Evolutionary conservation across 352 stramenopile species (phyloP), one percentile per base, ranked within the genome.

Genomic region (Globisporangium apiculatum): DNA sequence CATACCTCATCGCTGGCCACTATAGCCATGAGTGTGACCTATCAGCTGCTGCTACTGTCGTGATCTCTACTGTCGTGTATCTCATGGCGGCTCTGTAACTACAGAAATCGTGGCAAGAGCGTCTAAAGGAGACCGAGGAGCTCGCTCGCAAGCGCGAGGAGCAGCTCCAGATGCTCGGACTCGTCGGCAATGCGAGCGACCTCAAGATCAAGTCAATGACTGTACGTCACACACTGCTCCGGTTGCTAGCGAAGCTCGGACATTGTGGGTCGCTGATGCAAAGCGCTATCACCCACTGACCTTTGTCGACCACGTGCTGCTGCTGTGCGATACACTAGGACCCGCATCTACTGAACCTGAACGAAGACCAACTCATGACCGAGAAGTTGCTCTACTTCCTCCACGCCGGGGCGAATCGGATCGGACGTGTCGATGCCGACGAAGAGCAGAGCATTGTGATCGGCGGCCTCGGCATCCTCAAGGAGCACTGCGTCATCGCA

Each of bases 281-380:
- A 43, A 43, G 40, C 3, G 24, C 24, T 31, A 31, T 31, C 24
- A 31, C 1, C 24, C 24, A 31, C 40, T 8, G 11, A 1, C 11
- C n/a, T 18, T 9, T 40, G 7, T 31, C 24, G 18, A 1, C 18
- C 18, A 24, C 18, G 18, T 40, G 3, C 51, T 47, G 17, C 35
- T 41, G 4, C 49, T 8, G 11, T 40, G 8, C 37, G 40, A 12
- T 49, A 14, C 43, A 7, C 2, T 45, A 83, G 68, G 77, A 92
- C 47, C 82, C 87, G 14, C 84, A 95, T 49, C 56, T 96, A 3
- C 64, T 93, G 45, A 96, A 96, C 48, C 58, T 96, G 36, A 89
- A 95, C 48, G 84, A 96, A 75, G 87, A 96, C 45, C 82, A 87
- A 38, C 67, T 87, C 40, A 94, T 95, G 86, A 79, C 75, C 1